These are phyloP conservation scores for Prunus yedoensis DNA, from an alignment of 331 rosid genomes.

Conservation along the genomic window DNA sequence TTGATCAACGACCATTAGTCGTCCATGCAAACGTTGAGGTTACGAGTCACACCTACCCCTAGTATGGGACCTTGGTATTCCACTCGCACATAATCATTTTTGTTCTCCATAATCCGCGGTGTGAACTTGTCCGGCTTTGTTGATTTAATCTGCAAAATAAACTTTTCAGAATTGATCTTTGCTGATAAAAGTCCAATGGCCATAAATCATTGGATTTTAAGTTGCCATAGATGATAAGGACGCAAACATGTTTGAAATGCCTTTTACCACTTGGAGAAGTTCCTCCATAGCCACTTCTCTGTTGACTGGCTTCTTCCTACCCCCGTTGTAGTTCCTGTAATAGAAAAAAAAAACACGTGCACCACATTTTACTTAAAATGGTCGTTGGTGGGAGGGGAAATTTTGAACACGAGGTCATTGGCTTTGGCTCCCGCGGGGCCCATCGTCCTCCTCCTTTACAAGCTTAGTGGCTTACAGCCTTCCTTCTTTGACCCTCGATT, in stretches of 20 bases:
- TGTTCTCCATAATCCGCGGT: conserved; percentile 53
- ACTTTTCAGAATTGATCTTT: neutral
- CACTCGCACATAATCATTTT: conserved; percentile 60
- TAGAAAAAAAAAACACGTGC: conserved; percentile 5
- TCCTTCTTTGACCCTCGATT: conserved; percentile 10
- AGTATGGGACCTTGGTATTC: conserved; percentile 65
- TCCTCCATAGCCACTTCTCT: conserved; percentile 72
- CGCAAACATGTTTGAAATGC: neutral
- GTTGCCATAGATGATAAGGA: neutral
- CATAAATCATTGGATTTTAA: neutral
- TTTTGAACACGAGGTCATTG: neutral
- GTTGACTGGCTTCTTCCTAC: conserved; percentile 54
- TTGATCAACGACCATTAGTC: neutral
- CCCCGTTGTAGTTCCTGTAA: conserved; percentile 55
- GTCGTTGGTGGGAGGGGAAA: neutral
- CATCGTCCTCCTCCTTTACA: neutral
- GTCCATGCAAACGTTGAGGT: neutral
- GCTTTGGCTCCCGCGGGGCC: neutral
- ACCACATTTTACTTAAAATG: neutral
- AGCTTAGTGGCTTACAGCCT: neutral
- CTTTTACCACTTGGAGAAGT: conserved; percentile 64
- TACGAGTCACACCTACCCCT: conserved; percentile 45
- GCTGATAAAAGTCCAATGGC: neutral
- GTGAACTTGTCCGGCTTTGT: conserved; percentile 59
- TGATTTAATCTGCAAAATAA: conserved; percentile 55